Percentiles rank a stretch among this genome's conserved stretches.
These are phyloP conservation scores for Rhodotorula sp. DNA, from an alignment of 1,284 basidiomycete species.

Conservation along the genomic window DNA sequence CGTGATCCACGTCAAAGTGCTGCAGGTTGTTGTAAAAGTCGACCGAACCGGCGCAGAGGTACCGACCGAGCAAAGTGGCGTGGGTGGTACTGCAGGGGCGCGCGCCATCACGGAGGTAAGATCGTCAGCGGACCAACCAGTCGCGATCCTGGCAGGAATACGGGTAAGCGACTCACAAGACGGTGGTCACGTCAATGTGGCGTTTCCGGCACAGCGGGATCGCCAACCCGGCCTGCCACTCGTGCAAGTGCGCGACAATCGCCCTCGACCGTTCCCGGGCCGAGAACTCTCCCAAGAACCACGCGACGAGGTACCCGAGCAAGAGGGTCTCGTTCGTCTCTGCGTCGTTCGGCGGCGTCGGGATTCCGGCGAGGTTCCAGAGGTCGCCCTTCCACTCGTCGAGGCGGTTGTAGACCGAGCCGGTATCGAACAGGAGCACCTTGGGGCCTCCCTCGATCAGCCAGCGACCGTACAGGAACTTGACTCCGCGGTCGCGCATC, in stretches of 20 bases:
- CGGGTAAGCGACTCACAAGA: constrained; percentile 52
- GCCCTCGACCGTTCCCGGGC: constrained; percentile 61
- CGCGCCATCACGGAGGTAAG: not conserved
- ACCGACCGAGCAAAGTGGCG: constrained; percentile 96
- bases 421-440: constrained; percentile 93
- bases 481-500: constrained; percentile 86
- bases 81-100: constrained; percentile 68
- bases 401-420: constrained; percentile 77
- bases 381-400: constrained; percentile 99
- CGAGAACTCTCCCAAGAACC: constrained; percentile 85
- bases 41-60: constrained; percentile 94
- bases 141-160: not conserved
- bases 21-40: constrained; percentile 99
- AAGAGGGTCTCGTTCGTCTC: constrained; percentile 99
- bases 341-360: constrained; percentile 89
- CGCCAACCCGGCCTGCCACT: constrained; percentile 97
- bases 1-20: constrained; percentile 99
- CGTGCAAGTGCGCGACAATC: constrained; percentile 96
- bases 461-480: constrained; percentile 94
- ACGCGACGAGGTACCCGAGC: constrained; percentile 98
- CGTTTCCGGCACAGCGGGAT: constrained; percentile 95
- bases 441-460: constrained; percentile 93
- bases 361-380: constrained; percentile 97
- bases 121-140: not conserved
- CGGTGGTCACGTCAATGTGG: constrained; percentile 95